Evolutionary conservation across 2,329 filamentous ascomycete genomes (phyloP), one percentile per base, ranked within the genome.

Genomic region (Cladosporium colombiae): DNA sequence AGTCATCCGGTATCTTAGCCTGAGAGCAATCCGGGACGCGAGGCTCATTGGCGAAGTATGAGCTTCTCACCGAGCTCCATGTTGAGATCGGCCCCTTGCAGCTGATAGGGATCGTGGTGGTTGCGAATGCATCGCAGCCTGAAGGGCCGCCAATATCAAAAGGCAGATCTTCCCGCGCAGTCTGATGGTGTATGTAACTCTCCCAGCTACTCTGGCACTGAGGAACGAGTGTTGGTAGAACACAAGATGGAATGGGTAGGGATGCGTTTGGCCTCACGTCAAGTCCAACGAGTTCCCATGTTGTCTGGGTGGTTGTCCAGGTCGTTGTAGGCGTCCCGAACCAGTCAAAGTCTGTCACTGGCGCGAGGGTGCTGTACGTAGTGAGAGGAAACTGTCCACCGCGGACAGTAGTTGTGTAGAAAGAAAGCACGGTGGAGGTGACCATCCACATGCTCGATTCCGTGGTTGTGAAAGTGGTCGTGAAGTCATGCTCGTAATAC

Each of bases 131-230:
- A 21, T 61, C 5, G 44, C 58, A 61, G 25, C 44, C 58, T 8
- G 58, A 7, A 16, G 58, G 58, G 25, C 58, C 56, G 1, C 10
- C 1, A 18, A 10, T 29, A 5, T 56, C 37, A 5, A 35, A 59
- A n/a, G 23, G 25, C 29, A 25, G 7, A 14, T 16, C 6, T 27
- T 44, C 23, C 11, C 23, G 23, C 13, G 21, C 6, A 11, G 33
- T 46, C 10, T 35, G 5, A 5, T 33, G 33, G 11, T 18, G 7
- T 59, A 59, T n/a, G 35, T 35, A 64, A 5, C 31, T 2, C n/a
- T 56, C 61, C 40, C 61, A 64, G 50, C 61, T 64, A n/a, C n/a
- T 16, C 25, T 64, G 61, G n/a, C 50, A 57, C 13, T 57, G 33
- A 5, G 61, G 16, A 6, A 56, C 50, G 6, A 52, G 53, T 29